Evolutionary conservation across 805 yeast species (phyloP).

Genomic region (Phaffomyces opuntiae): DNA sequence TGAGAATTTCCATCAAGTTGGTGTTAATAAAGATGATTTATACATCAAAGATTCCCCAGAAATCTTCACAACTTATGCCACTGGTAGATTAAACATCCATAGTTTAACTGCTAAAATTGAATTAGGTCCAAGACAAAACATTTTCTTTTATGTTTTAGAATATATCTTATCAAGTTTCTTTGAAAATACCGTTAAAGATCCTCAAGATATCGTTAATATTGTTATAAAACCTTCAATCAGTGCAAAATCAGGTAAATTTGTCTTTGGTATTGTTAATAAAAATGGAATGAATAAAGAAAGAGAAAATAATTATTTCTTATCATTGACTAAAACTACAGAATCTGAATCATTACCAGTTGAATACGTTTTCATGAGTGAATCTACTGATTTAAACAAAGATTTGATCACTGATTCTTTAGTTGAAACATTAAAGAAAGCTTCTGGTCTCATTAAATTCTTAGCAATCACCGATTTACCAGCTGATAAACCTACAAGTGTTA

Average conservation of each 20-base stretch:
- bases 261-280: slow-evolving; percentile 82
- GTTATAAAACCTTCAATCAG: slow-evolving; percentile 47
- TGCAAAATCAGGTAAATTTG: slow-evolving; percentile 41
- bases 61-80: slow-evolving; percentile 59
- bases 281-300: slow-evolving; percentile 72
- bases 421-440: slow-evolving; percentile 35
- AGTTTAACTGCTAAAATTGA: slow-evolving; percentile 53
- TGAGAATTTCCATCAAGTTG: slow-evolving; percentile 74
- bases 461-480: slow-evolving; percentile 80
- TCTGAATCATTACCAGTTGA: slow-evolving; percentile 61
- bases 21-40: slow-evolving; percentile 40
- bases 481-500: slow-evolving; percentile 58
- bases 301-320: slow-evolving; percentile 69
- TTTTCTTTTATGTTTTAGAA: slow-evolving; percentile 63
- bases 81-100: slow-evolving; percentile 79
- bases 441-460: slow-evolving; percentile 50
- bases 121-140: slow-evolving; percentile 75
- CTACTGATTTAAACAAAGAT: slow-evolving; percentile 68
- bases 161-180: slow-evolving; percentile 48
- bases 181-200: slow-evolving; percentile 41
- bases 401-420: slow-evolving; percentile 44
- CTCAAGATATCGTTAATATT: slow-evolving; percentile 56
- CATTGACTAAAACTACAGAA: slow-evolving; percentile 78
- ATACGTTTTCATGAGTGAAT: slow-evolving; percentile 86
- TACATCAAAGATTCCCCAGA: slow-evolving; percentile 58